Base-by-base conservation (phyloP, 176 grass and related monocot species). In the Oryza brachyantha region DNA sequence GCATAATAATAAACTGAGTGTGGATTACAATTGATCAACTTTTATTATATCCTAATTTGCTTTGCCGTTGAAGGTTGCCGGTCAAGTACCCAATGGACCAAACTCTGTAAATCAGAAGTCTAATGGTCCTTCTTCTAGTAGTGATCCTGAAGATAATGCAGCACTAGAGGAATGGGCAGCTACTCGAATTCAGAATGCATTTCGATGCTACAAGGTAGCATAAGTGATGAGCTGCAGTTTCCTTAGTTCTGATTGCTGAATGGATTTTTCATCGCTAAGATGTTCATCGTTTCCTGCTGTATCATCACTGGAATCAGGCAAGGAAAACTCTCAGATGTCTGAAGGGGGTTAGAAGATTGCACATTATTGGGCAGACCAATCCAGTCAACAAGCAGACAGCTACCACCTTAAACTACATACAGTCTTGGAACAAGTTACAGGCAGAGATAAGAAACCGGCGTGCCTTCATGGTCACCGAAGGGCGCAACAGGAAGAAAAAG, bases 391-490 rank as follows among this genome's bases (percentile, higher is more conserved):
- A 94, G 78, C 96, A 98, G 84, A 89, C 90, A n/a, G 81, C 85
- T 24, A 82, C 84, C 69, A 92, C 96, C 14, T 61, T 88, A 57
- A 86, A 73, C 35, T 88, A 84, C 66, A 90, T 98, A 79, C 90
- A 93, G 64, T 87, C 90, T 48, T 98, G 96, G 96, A 90, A 93
- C 66, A 93, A 84, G 77, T 83, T 98, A 62, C 92, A 98, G 59
- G 85, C 92, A 75, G 84, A 98, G 45, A 84, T 98, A 45, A 92
- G 89, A 89, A 82, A 90, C 67, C 80, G 92, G 1, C 96, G 96
- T 29, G 75, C 83, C 48, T 91, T 74, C 77, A 98, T 98, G 96
- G 96, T 98, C 1, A 90, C 88, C 0, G 96, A 98, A 87, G 96
- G 85, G 11, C 91, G 96, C 42, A 85, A 93, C 29, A 93, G 82